Evolutionary conservation across 495 filamentous ascomycete genomes (phyloP).

Genomic region (Podospora bellae-mahoneyi): DNA sequence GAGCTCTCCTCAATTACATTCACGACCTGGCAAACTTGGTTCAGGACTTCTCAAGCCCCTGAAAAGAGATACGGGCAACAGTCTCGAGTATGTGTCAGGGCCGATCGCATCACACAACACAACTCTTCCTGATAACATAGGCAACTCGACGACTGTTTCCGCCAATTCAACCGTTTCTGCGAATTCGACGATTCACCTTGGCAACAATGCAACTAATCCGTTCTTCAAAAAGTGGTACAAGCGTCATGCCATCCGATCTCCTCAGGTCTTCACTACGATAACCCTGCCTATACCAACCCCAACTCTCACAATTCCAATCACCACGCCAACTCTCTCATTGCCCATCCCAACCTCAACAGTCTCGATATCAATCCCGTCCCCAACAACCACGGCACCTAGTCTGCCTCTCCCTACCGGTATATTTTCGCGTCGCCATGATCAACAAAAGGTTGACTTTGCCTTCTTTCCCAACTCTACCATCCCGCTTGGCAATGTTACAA

Average conservation of each 20-base stretch:
- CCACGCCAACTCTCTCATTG: not conserved
- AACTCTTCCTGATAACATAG: not conserved
- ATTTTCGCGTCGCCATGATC: not conserved
- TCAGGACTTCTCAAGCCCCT: slow-evolving; percentile 40
- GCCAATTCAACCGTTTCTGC: not conserved
- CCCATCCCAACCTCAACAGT: not conserved
- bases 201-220: not conserved
- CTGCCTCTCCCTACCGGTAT: not conserved
- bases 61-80: not conserved
- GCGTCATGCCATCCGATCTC: not conserved
- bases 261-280: not conserved
- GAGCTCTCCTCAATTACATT: slow-evolving; percentile 48
- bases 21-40: too few relatives aligned
- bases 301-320: not conserved
- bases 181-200: not conserved
- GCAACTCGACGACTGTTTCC: not conserved
- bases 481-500: not conserved
- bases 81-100: not conserved
- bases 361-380: not conserved
- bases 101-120: not conserved
- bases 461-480: not conserved
- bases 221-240: slow-evolving; percentile 3
- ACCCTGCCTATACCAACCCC: not conserved
- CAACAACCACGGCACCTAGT: not conserved
- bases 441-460: not conserved